Conservation (phyloP, 1,284 basidiomycete genomes). For the Pseudozyma flocculosa region DNA sequence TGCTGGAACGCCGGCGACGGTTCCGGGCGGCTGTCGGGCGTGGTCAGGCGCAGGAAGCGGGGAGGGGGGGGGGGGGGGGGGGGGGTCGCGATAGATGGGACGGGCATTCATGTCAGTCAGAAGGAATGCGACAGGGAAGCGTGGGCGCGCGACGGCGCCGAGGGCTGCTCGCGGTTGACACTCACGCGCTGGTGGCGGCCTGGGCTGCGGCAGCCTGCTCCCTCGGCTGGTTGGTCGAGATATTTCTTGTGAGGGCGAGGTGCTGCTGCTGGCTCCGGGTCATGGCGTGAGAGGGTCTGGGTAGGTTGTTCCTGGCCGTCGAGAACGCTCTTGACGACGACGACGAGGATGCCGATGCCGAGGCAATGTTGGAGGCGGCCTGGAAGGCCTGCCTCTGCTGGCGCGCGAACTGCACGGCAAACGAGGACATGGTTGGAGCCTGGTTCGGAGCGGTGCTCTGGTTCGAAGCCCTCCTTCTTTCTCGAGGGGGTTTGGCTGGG, state of each 20-base stretch:
- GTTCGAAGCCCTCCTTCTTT: too few relatives aligned
- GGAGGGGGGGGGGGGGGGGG: background rate
- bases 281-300: conserved; percentile 20
- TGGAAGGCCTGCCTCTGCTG: conserved; percentile 33
- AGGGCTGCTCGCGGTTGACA: too few relatives aligned
- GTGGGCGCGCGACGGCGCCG: too few relatives aligned
- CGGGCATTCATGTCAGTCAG: background rate
- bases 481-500: too few relatives aligned
- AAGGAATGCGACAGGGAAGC: background rate
- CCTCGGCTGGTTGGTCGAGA: conserved; percentile 37
- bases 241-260: conserved; percentile 34
- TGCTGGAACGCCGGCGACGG: conserved; percentile 54
- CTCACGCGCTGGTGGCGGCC: conserved; percentile 16
- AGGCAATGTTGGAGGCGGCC: conserved; percentile 24
- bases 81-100: too few relatives aligned
- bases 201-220: conserved; percentile 37
- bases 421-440: conserved; percentile 36
- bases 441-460: background rate
- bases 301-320: conserved; percentile 29
- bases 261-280: conserved; percentile 23
- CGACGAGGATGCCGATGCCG: conserved; percentile 8
- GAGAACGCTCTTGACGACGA: conserved; percentile 24
- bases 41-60: too few relatives aligned
- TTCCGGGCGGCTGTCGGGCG: conserved; percentile 29
- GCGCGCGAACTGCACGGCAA: conserved; percentile 37